Base-by-base conservation (phyloP, 2,329 filamentous ascomycete genomes). In the Calonectria naviculata region DNA sequence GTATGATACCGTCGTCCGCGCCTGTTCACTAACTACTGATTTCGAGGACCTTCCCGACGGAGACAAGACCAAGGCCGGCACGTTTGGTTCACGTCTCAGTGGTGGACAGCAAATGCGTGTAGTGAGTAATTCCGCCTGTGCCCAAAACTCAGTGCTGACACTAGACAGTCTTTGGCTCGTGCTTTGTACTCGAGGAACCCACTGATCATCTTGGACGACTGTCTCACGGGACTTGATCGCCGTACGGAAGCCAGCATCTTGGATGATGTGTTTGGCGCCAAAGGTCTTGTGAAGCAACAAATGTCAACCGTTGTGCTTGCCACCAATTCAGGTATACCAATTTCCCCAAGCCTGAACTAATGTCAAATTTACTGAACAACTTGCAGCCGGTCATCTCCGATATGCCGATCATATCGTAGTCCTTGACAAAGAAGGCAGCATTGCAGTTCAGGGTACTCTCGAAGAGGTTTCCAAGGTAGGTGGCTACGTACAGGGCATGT, bases 31-130 rank as follows among this genome's bases (percentile, higher is more conserved):
- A 15, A 66, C 67, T 0, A 49, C 71, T 5, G 82, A 84, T 47
- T 67, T 83, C 2, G 26, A 31, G 0, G 71, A 73, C 8, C 75
- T 84, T 2, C 77, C 81, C 0, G 61, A 78, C 0, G 81, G 83
- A 15, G 82, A 84, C 38, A 71, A 74, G 4, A 83, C 82, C 0
- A 71, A 71, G 1, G 78, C 83, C n/a, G 83, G 84, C 2, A 83
- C 78, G 12, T 81, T 80, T 47, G 83, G 84, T 0, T 80, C 83
- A 19, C 78, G 77, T 0, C 72, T 85, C 10, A 85, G 83, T 5
- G 84, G 84, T 26, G 84, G 83, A 0, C 82, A 85, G 68, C 81
- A 78, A 8, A 80, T 82, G 31, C 74, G 82, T 19, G 71, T 84
- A 15, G 78, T 74, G 65, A 54, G 74, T 71, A 24, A 19, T 10